These are phyloP conservation scores for Yamadazyma nakazawae DNA, from an alignment of 805 yeast species.

Conservation along the genomic window DNA sequence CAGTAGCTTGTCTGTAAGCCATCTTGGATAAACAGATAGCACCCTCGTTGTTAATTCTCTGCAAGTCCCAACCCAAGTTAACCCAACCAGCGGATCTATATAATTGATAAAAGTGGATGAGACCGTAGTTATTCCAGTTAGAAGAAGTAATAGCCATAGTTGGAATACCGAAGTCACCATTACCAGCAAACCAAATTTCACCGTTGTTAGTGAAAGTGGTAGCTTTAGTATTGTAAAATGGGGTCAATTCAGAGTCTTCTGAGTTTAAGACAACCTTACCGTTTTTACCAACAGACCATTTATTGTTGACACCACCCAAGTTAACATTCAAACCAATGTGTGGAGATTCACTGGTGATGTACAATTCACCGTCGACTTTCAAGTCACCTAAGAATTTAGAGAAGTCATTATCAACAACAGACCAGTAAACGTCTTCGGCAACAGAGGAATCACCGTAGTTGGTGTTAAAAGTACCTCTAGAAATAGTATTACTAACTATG, in stretches of 20 bases:
- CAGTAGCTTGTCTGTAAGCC: conserved; percentile 20
- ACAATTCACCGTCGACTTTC: conserved; percentile 22
- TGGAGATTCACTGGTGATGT: conserved; percentile 18
- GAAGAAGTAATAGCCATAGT: conserved; percentile 16
- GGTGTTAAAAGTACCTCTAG: conserved; percentile 14
- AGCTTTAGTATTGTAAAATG: conserved; percentile 20
- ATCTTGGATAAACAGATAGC: conserved; percentile 22
- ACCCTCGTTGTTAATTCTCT: conserved; percentile 19
- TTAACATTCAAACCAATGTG: conserved; percentile 18
- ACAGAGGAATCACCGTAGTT: conserved; percentile 21
- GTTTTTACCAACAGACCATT: conserved; percentile 12
- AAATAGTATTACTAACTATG: conserved; percentile 14
- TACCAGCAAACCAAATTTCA: conserved; percentile 22
- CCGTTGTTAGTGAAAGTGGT: conserved; percentile 23
- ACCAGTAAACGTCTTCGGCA: conserved; percentile 24
- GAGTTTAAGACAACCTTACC: conserved; percentile 27
- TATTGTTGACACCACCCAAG: conserved; percentile 13
- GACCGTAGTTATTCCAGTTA: conserved; percentile 20
- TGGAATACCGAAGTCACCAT: conserved; percentile 20
- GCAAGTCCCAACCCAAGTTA: conserved; percentile 17
- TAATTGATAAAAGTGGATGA: conserved; percentile 20
- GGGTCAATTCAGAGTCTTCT: conserved; percentile 17
- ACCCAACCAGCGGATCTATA: conserved; percentile 20
- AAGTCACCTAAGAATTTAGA: conserved; percentile 24
- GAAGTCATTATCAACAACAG: conserved; percentile 24